These are phyloP conservation scores for Astrothelium macrocarpum DNA, from an alignment of 495 filamentous ascomycete species.

Conservation along the genomic window DNA sequence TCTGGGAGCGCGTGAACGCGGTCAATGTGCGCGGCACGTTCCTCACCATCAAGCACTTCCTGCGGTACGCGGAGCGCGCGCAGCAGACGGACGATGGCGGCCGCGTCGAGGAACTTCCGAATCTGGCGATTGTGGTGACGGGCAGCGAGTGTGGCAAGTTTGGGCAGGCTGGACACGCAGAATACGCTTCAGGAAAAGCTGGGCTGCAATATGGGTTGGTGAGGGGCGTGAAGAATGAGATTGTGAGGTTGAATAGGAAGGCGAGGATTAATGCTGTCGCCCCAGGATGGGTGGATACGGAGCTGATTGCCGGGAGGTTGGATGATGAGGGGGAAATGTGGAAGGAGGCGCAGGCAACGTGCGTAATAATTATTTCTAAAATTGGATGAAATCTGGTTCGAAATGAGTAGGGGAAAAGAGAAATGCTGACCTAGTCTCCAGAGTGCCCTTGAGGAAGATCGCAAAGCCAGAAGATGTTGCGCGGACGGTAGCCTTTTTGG, in stretches of 20 bases:
- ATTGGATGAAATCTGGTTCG: neutral
- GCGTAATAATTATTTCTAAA: neutral
- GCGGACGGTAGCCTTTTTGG: constrained; percentile 43
- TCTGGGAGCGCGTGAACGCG: constrained; percentile 45
- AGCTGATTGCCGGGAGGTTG: constrained; percentile 38
- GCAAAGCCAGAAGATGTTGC: constrained; percentile 44
- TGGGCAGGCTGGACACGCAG: constrained; percentile 42
- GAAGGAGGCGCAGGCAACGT: constrained; percentile 38
- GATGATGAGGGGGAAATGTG: constrained; percentile 41
- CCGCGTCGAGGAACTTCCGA: constrained; percentile 35
- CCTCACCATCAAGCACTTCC: constrained; percentile 50
- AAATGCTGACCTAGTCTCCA: constrained; percentile 6
- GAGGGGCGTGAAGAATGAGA: constrained; percentile 45
- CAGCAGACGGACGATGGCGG: constrained; percentile 25
- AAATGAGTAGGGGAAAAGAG: neutral
- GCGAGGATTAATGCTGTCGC: constrained; percentile 49
- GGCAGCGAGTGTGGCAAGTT: constrained; percentile 43
- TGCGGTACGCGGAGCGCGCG: constrained; percentile 30
- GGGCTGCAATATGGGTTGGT: constrained; percentile 48
- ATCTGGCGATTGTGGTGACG: constrained; percentile 47
- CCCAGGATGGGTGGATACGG: constrained; percentile 42
- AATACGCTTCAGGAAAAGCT: constrained; percentile 44
- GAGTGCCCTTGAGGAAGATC: constrained; percentile 37
- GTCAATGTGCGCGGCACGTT: constrained; percentile 46
- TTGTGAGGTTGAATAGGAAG: constrained; percentile 41